A percentile compares a stretch with the other conserved stretches of the same genome.
Conservation (phyloP, 805 yeast species). For the Torulaspora quercuum region DNA sequence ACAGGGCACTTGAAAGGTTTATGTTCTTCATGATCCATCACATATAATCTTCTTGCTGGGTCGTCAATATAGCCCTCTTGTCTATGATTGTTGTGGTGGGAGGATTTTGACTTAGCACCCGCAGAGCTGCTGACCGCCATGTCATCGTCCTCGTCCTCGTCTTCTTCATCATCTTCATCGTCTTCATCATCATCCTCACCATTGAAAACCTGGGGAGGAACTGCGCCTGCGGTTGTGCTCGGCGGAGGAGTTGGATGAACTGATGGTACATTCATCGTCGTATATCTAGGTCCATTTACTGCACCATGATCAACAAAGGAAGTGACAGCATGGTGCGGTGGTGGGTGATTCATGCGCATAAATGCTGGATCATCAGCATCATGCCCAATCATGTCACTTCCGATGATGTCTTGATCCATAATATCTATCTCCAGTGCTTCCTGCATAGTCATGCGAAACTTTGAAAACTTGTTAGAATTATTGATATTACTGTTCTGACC, state of each 20-base stretch:
- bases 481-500: constrained; percentile 17
- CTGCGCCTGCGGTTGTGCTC: constrained; percentile 16
- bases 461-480: constrained; percentile 10
- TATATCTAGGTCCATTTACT: constrained; percentile 10
- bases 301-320: constrained; percentile 5
- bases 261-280: constrained; percentile 12
- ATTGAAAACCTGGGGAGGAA: constrained; percentile 16
- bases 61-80: constrained; percentile 83
- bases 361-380: constrained; percentile 16
- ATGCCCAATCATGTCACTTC: constrained; percentile 13
- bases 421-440: constrained; percentile 24
- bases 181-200: constrained; percentile 26
- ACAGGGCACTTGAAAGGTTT: constrained; percentile 98
- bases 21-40: constrained; percentile 85
- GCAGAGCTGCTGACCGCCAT: constrained; percentile 19
- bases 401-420: constrained; percentile 25
- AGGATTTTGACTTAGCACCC: constrained; percentile 14
- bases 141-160: constrained; percentile 28
- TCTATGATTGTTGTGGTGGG: constrained; percentile 14
- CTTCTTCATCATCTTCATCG: constrained; percentile 26
- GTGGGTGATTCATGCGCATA: constrained; percentile 15
- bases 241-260: constrained; percentile 19
- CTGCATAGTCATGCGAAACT: constrained; percentile 13
- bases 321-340: constrained; percentile 6
- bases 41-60: constrained; percentile 92